phyloP scores from a whole-genome alignment of 2,329 filamentous ascomycete species.

The Calonectria ilicicola region DNA sequence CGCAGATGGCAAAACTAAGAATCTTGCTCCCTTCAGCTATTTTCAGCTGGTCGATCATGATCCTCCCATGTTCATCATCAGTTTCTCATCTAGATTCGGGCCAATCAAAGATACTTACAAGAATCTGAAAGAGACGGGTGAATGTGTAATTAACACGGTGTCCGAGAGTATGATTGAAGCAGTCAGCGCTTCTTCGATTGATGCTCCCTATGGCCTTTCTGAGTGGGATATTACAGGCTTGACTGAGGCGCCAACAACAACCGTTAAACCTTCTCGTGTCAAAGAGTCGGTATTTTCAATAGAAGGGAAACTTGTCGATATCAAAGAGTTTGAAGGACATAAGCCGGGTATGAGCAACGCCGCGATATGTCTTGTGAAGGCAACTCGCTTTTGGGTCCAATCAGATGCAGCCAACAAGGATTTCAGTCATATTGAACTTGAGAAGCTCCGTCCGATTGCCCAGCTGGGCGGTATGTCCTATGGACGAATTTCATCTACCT shows the following conservation, averaged over 20 bases:
- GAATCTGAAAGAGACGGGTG: conserved; percentile 76
- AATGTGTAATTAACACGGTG: conserved; percentile 87
- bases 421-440: conserved; percentile 36
- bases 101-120: conserved; percentile 80
- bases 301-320: conserved; percentile 43
- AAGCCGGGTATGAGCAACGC: conserved; percentile 36
- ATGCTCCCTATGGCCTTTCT: conserved; percentile 77
- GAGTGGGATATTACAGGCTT: conserved; percentile 80
- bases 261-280: conserved; percentile 41
- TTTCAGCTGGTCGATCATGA: conserved; percentile 85
- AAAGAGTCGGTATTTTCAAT: conserved; percentile 42
- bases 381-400: conserved; percentile 44
- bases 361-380: conserved; percentile 41
- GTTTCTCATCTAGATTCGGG: conserved; percentile 56
- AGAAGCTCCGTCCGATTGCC: conserved; percentile 37
- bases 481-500: conserved; percentile 39
- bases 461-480: conserved; percentile 43
- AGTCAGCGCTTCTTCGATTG: conserved; percentile 79
- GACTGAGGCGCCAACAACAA: conserved; percentile 36
- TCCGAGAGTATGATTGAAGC: conserved; percentile 84
- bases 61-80: conserved; percentile 79
- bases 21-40: conserved; percentile 86
- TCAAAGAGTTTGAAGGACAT: conserved; percentile 42
- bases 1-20: conserved; percentile 69
- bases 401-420: conserved; percentile 40